Evolutionary conservation across 225 moss, liverwort and hornwort species (phyloP), one percentile per base, ranked within the genome.

Genomic region (Thuidium tamariscinum): DNA sequence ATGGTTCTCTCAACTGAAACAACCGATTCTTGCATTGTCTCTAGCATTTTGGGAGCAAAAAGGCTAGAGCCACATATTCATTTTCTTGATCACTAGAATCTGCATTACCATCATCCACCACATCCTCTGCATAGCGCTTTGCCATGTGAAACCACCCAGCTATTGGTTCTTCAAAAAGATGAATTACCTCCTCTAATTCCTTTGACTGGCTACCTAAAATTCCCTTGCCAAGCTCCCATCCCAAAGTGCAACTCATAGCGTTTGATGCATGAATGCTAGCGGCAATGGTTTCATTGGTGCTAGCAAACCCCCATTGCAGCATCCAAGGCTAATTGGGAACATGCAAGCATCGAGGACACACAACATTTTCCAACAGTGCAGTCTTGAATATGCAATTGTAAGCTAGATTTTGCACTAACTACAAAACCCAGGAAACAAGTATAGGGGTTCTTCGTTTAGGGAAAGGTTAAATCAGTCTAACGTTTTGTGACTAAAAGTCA

Each of bases 151-250:
- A 65, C n/a, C 7, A 9, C 17, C 65, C 25, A 16, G 9, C 2
- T n/a, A 9, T 8, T 9, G 5, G 32, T 65, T 65, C n/a, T 17
- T n/a, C n/a, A 65, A 65, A 18, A 9, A 65, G 25, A 2, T 65
- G 18, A 4, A 3, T 34, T n/a, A 65, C 65, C 65, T 65, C n/a
- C 10, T 65, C 18, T n/a, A 11, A 3, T 6, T 65, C 16, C 39
- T 68, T 39, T 22, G 12, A 17, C 1, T 5, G 11, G 0, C 0
- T 13, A 0, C 3, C 39, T 68, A 9, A 12, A 68, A 11, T 68
- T 68, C 6, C 7, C 1, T 39, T 1, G 6, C 16, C 0, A 39
- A 4, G 39, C 39, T 68, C 22, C 37, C 39, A 68, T 22, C 22
- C 67, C 22, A 67, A 67, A 67, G 20, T 7, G 11, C 25, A 5